Evolutionary conservation across 1,284 basidiomycete species (phyloP).

Genomic region (Ganoderma sinense): DNA sequence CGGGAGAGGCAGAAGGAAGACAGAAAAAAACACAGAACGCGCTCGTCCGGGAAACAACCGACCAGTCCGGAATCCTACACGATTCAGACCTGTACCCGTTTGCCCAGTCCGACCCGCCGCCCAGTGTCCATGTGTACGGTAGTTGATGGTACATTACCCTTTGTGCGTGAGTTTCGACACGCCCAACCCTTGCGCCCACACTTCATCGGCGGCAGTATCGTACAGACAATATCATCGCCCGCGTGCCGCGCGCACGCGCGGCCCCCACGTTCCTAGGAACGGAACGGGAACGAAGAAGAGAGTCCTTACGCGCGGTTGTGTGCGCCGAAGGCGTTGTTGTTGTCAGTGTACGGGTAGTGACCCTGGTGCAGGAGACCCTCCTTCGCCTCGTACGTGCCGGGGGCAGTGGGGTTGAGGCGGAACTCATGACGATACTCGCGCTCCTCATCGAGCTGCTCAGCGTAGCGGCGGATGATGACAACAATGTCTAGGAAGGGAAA

Average conservation of each 20-base stretch:
- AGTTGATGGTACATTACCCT: slow-evolving; percentile 10
- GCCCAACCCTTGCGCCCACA: background rate
- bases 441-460: slow-evolving; percentile 42
- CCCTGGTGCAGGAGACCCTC: slow-evolving; percentile 38
- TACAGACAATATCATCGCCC: background rate
- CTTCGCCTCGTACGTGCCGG: slow-evolving; percentile 38
- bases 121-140: background rate
- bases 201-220: slow-evolving; percentile 4
- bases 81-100: background rate
- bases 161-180: background rate
- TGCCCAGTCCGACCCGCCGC: background rate
- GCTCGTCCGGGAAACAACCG: background rate
- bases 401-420: slow-evolving; percentile 35
- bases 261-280: background rate
- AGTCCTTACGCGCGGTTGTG: slow-evolving; percentile 17
- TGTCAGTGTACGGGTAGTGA: slow-evolving; percentile 41
- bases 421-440: slow-evolving; percentile 38
- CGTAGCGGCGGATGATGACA: slow-evolving; percentile 39
- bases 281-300: background rate
- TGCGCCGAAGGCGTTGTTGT: slow-evolving; percentile 37
- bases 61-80: background rate
- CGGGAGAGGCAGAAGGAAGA: slow-evolving; percentile 6
- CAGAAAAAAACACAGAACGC: slow-evolving; percentile 1
- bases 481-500: slow-evolving; percentile 37
- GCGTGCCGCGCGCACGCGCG: background rate